phyloP scores from a whole-genome alignment of 2,329 filamentous ascomycete genomes.

The Beauveria sp. region DNA sequence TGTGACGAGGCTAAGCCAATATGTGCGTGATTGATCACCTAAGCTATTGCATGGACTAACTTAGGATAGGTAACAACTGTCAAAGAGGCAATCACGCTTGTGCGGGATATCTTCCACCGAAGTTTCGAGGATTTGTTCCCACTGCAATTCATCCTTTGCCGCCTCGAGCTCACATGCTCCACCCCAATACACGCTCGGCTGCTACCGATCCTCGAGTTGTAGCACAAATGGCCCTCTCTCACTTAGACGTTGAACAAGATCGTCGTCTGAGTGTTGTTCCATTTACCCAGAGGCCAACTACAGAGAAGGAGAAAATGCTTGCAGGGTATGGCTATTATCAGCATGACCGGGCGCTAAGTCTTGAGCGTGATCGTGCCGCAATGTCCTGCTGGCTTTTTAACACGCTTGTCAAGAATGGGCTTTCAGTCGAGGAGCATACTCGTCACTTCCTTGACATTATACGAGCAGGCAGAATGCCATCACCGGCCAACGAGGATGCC shows the following conservation, averaged over 20 bases:
- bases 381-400: slow-evolving; percentile 81
- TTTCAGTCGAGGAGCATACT: slow-evolving; percentile 60
- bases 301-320: no score
- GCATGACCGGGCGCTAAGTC: slow-evolving; percentile 66
- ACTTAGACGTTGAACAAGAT: slow-evolving; percentile 30
- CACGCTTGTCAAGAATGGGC: slow-evolving; percentile 60
- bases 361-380: slow-evolving; percentile 82
- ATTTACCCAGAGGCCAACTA: slow-evolving; percentile 36
- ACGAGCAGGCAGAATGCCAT: slow-evolving; percentile 49
- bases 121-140: slow-evolving; percentile 45
- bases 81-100: slow-evolving; percentile 86
- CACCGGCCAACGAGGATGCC: slow-evolving; percentile 42
- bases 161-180: slow-evolving; percentile 24
- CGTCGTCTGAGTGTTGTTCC: not conserved
- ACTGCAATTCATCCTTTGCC: slow-evolving; percentile 50
- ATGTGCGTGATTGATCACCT: slow-evolving; percentile 49
- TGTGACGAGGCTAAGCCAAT: slow-evolving; percentile 90
- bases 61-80: slow-evolving; percentile 70
- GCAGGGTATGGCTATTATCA: slow-evolving; percentile 71
- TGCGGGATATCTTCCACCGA: slow-evolving; percentile 78
- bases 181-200: slow-evolving; percentile 43
- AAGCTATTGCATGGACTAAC: slow-evolving; percentile 9
- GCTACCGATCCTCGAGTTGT: slow-evolving; percentile 39
- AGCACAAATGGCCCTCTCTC: slow-evolving; percentile 49
- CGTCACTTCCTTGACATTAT: slow-evolving; percentile 66